Evolutionary conservation across 2,329 filamentous ascomycete species (phyloP).

Genomic region (Aspergillus caelatus): DNA sequence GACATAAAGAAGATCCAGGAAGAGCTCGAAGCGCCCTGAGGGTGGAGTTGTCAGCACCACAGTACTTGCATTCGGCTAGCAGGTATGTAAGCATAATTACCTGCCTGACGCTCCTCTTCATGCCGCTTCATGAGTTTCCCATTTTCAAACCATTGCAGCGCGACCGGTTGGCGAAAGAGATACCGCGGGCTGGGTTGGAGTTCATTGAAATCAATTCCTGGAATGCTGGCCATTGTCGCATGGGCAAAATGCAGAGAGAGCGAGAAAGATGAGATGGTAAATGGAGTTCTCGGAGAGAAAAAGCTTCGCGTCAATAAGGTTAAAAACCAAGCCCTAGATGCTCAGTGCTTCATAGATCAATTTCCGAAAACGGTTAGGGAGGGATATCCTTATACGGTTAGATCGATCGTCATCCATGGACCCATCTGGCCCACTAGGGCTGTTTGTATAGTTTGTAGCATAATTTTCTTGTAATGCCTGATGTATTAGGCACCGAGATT

Average conservation of each 20-base stretch:
- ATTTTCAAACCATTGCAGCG: conserved; percentile 52
- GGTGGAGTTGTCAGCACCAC: not conserved
- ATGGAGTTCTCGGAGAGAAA: not conserved
- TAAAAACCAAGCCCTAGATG: not conserved
- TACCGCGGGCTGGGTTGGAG: conserved; percentile 27
- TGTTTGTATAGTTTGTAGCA: conserved; percentile 1
- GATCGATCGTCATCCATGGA: not conserved
- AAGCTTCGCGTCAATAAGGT: not conserved
- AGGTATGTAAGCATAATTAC: conserved; percentile 22
- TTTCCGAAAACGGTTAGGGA: not conserved
- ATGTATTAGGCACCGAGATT: not conserved
- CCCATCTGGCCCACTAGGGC: not conserved
- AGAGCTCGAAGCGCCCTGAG: conserved; percentile 51
- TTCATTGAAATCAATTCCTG: conserved; percentile 6
- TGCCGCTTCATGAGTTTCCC: conserved; percentile 45
- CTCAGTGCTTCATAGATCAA: not conserved
- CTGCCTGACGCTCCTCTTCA: conserved; percentile 50
- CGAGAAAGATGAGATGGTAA: not conserved
- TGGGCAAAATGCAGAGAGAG: not conserved
- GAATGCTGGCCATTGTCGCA: not conserved
- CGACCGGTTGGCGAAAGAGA: conserved; percentile 34
- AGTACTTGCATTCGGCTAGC: not conserved
- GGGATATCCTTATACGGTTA: not conserved
- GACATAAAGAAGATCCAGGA: conserved; percentile 55
- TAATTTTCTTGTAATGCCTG: not conserved